These are phyloP conservation scores for Alternaria sp. DNA, from an alignment of 2,329 filamentous ascomycete genomes.

Conservation along the genomic window DNA sequence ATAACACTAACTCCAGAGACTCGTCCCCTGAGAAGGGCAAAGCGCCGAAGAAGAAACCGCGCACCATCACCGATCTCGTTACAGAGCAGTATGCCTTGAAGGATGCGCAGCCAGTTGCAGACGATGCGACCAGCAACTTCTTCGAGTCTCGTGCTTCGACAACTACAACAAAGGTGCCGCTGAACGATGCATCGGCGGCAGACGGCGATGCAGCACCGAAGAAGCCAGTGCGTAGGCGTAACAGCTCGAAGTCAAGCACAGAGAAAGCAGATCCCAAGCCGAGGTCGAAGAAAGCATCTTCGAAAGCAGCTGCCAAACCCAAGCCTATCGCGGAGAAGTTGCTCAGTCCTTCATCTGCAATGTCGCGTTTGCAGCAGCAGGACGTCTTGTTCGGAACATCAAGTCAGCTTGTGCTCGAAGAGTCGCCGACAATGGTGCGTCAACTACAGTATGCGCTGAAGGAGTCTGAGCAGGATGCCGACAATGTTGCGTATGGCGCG, in stretches of 20 bases:
- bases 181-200: slow-evolving; percentile 28
- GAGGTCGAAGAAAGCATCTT: slow-evolving; percentile 27
- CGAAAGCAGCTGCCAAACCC: slow-evolving; percentile 35
- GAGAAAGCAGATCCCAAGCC: slow-evolving; percentile 25
- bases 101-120: slow-evolving; percentile 5
- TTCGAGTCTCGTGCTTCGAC: slow-evolving; percentile 30
- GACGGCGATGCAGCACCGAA: slow-evolving; percentile 13
- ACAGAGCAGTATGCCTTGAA: slow-evolving; percentile 42
- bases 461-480: slow-evolving; percentile 40
- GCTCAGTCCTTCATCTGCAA: slow-evolving; percentile 44
- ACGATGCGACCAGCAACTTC: slow-evolving; percentile 25
- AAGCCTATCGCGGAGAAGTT: slow-evolving; percentile 44
- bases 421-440: slow-evolving; percentile 45
- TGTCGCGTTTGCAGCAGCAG: slow-evolving; percentile 35
- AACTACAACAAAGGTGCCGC: slow-evolving; percentile 30
- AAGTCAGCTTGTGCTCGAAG: slow-evolving; percentile 48
- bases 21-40: slow-evolving; percentile 42
- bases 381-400: slow-evolving; percentile 50
- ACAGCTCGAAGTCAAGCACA: slow-evolving; percentile 22
- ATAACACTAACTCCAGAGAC: slow-evolving; percentile 27
- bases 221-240: slow-evolving; percentile 31
- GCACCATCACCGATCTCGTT: slow-evolving; percentile 49
- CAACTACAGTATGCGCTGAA: slow-evolving; percentile 44
- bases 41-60: slow-evolving; percentile 46
- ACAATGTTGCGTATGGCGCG: background rate